These are phyloP conservation scores for Fusarium mangiferae DNA, from an alignment of 2,329 filamentous ascomycete genomes.

Conservation along the genomic window DNA sequence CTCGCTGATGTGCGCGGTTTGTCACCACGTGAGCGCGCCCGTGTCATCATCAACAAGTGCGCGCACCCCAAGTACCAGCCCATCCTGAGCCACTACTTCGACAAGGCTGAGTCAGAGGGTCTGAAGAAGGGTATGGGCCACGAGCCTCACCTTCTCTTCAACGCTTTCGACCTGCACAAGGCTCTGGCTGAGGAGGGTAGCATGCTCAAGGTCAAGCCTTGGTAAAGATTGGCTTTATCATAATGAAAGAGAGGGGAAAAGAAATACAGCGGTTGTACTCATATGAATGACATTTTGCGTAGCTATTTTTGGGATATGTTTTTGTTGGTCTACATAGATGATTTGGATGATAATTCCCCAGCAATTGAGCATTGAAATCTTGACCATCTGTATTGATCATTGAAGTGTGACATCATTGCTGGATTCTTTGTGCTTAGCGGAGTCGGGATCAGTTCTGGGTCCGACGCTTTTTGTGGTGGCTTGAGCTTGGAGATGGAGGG, in stretches of 20 bases:
- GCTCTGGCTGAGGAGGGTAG: constrained; percentile 84
- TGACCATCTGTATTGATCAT: neutral
- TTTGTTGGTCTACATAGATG: constrained; percentile 19
- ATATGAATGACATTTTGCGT: constrained; percentile 26
- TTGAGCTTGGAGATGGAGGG: neutral
- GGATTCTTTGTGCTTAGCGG: neutral
- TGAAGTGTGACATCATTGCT: neutral
- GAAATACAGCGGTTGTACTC: constrained; percentile 7
- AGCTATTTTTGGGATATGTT: constrained; percentile 9
- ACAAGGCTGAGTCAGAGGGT: constrained; percentile 88
- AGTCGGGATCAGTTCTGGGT: neutral
- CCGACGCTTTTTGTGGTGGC: neutral
- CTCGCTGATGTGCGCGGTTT: constrained; percentile 87
- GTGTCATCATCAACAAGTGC: constrained; percentile 88
- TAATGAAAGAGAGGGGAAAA: neutral
- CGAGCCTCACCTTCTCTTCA: constrained; percentile 87
- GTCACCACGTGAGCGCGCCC: constrained; percentile 80
- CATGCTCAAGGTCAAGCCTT: constrained; percentile 81
- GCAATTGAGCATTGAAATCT: constrained; percentile 24
- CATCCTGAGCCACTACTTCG: constrained; percentile 84
- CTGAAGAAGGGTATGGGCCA: constrained; percentile 88
- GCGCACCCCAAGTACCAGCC: constrained; percentile 86
- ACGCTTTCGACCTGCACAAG: constrained; percentile 90
- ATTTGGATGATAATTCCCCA: constrained; percentile 18
- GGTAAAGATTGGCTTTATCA: constrained; percentile 52